Conservation (phyloP, 805 yeast genomes). For the Ogataea philodendri region DNA sequence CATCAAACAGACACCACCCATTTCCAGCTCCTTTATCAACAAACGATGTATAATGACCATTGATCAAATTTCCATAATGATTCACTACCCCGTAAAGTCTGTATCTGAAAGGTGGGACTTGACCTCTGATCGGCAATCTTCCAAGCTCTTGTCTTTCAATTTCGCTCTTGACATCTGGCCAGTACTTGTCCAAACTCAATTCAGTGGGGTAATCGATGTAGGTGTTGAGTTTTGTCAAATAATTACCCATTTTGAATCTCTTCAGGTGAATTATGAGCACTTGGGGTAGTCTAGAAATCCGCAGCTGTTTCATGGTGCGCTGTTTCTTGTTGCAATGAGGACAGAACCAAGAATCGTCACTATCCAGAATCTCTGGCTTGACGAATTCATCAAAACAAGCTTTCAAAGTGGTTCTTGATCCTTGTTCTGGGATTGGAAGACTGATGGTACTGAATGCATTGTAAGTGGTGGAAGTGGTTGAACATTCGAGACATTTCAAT, state of each 20-base stretch:
- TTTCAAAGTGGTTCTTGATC: constrained; percentile 37
- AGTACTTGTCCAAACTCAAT: constrained; percentile 57
- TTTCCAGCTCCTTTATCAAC: constrained; percentile 58
- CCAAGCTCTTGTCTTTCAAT: constrained; percentile 45
- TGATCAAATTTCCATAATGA: constrained; percentile 76
- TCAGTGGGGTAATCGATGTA: constrained; percentile 66
- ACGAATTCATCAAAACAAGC: constrained; percentile 79
- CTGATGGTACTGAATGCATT: constrained; percentile 78
- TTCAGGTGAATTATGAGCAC: constrained; percentile 81
- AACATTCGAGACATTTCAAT: constrained; percentile 69
- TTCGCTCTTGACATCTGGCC: constrained; percentile 54
- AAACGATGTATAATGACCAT: constrained; percentile 87
- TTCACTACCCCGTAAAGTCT: constrained; percentile 77
- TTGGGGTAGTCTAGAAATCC: constrained; percentile 75
- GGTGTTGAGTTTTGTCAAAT: constrained; percentile 57
- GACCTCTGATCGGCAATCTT: constrained; percentile 64
- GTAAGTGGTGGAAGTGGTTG: constrained; percentile 77
- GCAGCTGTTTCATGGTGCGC: constrained; percentile 63
- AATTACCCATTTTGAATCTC: constrained; percentile 61
- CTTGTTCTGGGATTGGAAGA: constrained; percentile 66
- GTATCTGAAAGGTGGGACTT: constrained; percentile 76
- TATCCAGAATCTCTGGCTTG: constrained; percentile 68
- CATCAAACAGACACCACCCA: constrained; percentile 86
- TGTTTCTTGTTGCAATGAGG: constrained; percentile 66
- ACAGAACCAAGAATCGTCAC: constrained; percentile 83